Percentiles rank a stretch among this genome's conserved stretches.
These are phyloP conservation scores for Syncephalastrum sp. DNA, from an alignment of 371 early-diverging fungal species.

Conservation along the genomic window DNA sequence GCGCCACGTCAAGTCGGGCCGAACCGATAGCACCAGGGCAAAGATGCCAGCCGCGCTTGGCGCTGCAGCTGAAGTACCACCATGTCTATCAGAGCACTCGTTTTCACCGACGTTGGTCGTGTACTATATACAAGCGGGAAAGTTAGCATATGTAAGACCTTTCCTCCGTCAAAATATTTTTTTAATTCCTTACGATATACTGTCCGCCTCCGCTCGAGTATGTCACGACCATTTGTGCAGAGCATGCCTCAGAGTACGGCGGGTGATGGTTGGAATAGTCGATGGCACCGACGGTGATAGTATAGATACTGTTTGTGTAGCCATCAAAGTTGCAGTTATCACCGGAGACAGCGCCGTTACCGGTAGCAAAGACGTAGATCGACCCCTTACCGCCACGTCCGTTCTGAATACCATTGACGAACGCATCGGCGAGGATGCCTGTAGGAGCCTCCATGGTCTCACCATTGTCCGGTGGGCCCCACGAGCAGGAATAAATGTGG, in stretches of 20 bases:
- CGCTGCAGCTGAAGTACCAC: slow-evolving; percentile 97
- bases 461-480: slow-evolving; percentile 97
- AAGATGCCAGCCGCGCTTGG: slow-evolving; percentile 93
- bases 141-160: not conserved
- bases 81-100: slow-evolving; percentile 76
- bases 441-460: slow-evolving; percentile 86
- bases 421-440: slow-evolving; percentile 75
- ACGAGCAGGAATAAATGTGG: slow-evolving; percentile 92
- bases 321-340: slow-evolving; percentile 98
- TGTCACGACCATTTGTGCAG: slow-evolving; percentile 86
- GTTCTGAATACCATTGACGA: slow-evolving; percentile 77
- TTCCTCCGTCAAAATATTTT: not conserved
- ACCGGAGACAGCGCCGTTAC: slow-evolving; percentile 81
- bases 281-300: slow-evolving; percentile 92
- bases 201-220: slow-evolving; percentile 82
- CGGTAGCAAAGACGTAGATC: slow-evolving; percentile 93
- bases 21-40: slow-evolving; percentile 83
- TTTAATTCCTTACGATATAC: slow-evolving; percentile 63
- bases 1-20: slow-evolving; percentile 92
- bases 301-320: slow-evolving; percentile 94
- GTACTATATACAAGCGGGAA: slow-evolving; percentile 43
- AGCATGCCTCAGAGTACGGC: slow-evolving; percentile 86
- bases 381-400: slow-evolving; percentile 88
- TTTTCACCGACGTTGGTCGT: slow-evolving; percentile 82
- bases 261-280: slow-evolving; percentile 77